Evolutionary conservation across 2,329 filamentous ascomycete species (phyloP), one percentile per base, ranked within the genome.

Genomic region (Phialophora chinensis): DNA sequence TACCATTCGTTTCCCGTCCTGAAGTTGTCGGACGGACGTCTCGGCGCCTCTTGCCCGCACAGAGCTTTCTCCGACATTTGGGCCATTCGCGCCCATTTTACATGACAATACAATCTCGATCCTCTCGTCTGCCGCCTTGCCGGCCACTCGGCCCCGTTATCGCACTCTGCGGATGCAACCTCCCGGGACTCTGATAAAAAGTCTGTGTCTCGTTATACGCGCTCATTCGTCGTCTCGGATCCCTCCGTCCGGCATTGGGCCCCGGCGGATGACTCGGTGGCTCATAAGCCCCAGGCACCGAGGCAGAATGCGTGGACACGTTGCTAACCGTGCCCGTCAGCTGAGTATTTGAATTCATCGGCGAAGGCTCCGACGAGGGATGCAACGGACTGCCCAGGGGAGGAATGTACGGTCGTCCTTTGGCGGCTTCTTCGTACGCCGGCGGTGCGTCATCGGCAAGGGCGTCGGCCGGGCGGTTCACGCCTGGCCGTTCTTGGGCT

Each of bases 401-500:
- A 1, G 85, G 84, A 20, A 82, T 77, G 69, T 88, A 89, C 2
- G 82, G 82, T n/a, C 82, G 81, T 52, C 82, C 81, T 14, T 79
- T 83, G 0, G 87, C 83, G 20, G 87, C 86, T 75, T 90, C 86
- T 74, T 90, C 88, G 72, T 91, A 91, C 0, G 84, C 84, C 4
- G 88, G 88, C 1, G 87, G 87, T 0, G 81, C 84, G 31, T 87
- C 83, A 27, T 85, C 82, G 60, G 72, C 79, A 56, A 77, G 80
- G 63, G 72, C 78, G 42, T 79, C 72, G 56, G 76, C 73, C 27
- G 72, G 73, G 58, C 71, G 60, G 44, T 71, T 72, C 4, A 72
- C 69, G 17, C 66, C 70, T 27, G 63, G 68, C 23, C 49, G 49
- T 57, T 64, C 62, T 50, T 58, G 69, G 35, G 68, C 56, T 72